Evolutionary conservation across 2,329 filamentous ascomycete genomes (phyloP), one percentile per base, ranked within the genome.

Genomic region (Penicillium hesseltinei): DNA sequence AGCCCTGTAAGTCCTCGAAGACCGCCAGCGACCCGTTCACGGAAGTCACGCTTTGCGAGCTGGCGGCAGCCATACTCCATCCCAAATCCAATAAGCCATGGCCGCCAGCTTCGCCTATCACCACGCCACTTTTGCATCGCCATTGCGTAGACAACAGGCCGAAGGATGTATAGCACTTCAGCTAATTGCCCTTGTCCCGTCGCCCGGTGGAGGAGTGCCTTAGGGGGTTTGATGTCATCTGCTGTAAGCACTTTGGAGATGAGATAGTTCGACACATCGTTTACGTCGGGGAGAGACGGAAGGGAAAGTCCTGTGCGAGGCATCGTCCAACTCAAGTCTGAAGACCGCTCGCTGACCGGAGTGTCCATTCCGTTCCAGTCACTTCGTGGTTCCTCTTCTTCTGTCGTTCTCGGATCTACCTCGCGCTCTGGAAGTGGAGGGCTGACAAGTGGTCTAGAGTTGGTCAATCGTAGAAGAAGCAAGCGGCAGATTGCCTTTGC

Each of bases 191-290:
- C 92, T 60, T 89, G 88, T 1, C 94, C 82, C 3, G 73, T 76
- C 31, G 81, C 81, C 36, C 86, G 86, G 71, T 95, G 92, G n/a
- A 97, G 81, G 7, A 99, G 83, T 53, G 89, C 88, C 36, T 89
- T 88, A 0, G 94, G 91, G 0, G 93, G 90, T 73, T 96, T 97
- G 79, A 99, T 94, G 71, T 97, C 94, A 76, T 99, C 94, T 9
- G 94, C 91, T 0, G 91, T 96, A 46, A 99, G 82, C 13, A 97
- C 93, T 64, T 95, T 92, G 35, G 89, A 88, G 25, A 96, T 85
- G 5, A 99, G 84, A 74, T 96, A 99, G 44, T 85, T 86, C 50
- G 90, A 91, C 58, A 97, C 92, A 66, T 96, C 91, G 51, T 87
- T 84, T 1, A 88, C 84, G 56, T 88, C 87, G 0, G 94, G 94